Conservation (phyloP, 1,139 yeast species). For the Yamadazyma pseudoaaseri region DNA sequence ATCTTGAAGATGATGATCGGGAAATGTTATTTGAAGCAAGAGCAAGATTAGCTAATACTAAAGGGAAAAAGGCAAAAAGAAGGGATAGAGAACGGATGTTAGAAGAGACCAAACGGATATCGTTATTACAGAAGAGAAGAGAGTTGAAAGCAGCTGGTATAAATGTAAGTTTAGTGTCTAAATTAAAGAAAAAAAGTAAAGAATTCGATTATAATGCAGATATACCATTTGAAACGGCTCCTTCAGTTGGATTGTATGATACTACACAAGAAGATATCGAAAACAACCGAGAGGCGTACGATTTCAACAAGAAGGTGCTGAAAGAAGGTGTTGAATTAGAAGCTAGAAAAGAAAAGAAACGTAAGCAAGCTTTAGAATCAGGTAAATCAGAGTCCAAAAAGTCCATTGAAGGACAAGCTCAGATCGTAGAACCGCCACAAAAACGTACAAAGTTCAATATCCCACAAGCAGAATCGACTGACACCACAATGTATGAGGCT, state of each 20-base stretch:
- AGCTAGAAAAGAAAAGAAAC: constrained; percentile 31
- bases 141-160: constrained; percentile 88
- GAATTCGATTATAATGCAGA: constrained; percentile 83
- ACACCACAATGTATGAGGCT: constrained; percentile 6
- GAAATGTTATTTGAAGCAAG: constrained; percentile 95
- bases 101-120: constrained; percentile 71
- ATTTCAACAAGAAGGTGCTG: constrained; percentile 48
- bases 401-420: constrained; percentile 34
- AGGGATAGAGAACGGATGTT: constrained; percentile 81
- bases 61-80: constrained; percentile 92
- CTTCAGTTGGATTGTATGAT: constrained; percentile 70
- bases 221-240: constrained; percentile 76
- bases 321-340: constrained; percentile 47
- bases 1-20: constrained; percentile 81
- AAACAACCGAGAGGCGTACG: constrained; percentile 36
- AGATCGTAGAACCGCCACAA: constrained; percentile 20
- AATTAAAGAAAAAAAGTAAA: constrained; percentile 49
- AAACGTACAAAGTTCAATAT: constrained; percentile 57
- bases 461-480: constrained; percentile 25
- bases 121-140: constrained; percentile 76
- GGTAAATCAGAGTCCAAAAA: constrained; percentile 12
- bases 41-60: constrained; percentile 88
- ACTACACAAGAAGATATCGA: constrained; percentile 52
- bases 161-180: constrained; percentile 49
- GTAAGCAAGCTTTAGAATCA: constrained; percentile 14